These are phyloP conservation scores for Aspergillus pseudotamarii DNA, from an alignment of 2,329 filamentous ascomycete genomes.

Conservation along the genomic window DNA sequence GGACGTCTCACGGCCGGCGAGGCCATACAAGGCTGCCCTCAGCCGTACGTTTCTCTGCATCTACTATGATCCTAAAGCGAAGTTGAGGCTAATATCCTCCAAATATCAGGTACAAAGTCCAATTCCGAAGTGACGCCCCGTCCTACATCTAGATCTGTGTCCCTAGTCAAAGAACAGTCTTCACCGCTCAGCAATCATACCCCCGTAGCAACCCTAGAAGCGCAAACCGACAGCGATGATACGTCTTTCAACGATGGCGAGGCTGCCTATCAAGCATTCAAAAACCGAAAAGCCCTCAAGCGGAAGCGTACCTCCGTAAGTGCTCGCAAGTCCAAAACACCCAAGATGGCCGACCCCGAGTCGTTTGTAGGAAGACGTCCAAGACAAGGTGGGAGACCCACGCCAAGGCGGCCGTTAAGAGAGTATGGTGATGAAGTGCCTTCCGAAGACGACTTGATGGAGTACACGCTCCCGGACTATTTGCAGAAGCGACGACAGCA, in stretches of 20 bases:
- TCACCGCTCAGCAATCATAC: conserved; percentile 19
- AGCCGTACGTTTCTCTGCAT: conserved; percentile 15
- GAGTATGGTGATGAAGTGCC: conserved; percentile 51
- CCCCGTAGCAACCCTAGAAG: conserved; percentile 24
- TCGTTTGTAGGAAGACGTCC: conserved; percentile 39
- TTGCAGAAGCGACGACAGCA: conserved; percentile 66
- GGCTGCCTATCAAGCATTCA: conserved; percentile 64
- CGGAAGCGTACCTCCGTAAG: conserved; percentile 55
- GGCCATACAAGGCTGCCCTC: conserved; percentile 7
- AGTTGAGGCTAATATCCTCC: conserved; percentile 20
- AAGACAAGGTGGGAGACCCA: conserved; percentile 29
- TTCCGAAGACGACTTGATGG: conserved; percentile 58
- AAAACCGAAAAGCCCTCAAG: conserved; percentile 59
- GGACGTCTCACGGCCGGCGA: conserved; percentile 38
- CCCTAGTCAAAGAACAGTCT: conserved; percentile 8
- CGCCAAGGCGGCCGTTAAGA: conserved; percentile 36
- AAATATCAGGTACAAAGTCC: conserved; percentile 6
- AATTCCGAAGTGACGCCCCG: conserved; percentile 4
- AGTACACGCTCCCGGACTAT: conserved; percentile 70
- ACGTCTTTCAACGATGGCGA: conserved; percentile 43
- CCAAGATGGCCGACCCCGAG: conserved; percentile 46
- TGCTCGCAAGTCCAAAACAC: conserved; percentile 49
- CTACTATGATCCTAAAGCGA: not conserved
- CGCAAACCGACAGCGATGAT: conserved; percentile 29
- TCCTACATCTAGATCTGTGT: not conserved